Conservation (phyloP, 441 rosid species). For the Pelargonium citronellum region DNA sequence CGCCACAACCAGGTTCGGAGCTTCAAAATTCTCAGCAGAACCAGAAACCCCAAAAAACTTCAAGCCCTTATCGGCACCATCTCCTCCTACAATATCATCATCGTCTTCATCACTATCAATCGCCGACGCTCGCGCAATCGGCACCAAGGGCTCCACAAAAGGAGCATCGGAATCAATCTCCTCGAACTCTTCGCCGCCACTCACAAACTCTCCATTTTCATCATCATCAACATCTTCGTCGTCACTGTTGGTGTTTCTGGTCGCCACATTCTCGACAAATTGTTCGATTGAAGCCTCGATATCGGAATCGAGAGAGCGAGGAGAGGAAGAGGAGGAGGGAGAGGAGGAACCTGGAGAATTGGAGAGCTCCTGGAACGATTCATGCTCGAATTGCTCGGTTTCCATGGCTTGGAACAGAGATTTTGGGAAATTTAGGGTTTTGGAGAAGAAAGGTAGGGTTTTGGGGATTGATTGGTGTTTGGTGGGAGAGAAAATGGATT, state of each 20-base stretch:
- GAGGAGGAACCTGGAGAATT: background rate
- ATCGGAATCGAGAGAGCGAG: background rate
- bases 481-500: background rate
- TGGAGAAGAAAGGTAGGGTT: background rate
- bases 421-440: background rate
- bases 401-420: background rate
- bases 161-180: background rate
- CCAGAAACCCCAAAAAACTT: conserved; percentile 1
- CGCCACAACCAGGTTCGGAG: background rate
- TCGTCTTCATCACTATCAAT: conserved; percentile 4
- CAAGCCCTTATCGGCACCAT: background rate
- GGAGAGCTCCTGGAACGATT: background rate
- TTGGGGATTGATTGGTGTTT: background rate
- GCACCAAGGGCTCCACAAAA: background rate
- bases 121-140: background rate
- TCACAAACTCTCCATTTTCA: background rate
- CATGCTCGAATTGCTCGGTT: background rate
- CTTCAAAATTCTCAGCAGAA: background rate
- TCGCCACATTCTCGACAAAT: background rate
- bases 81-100: conserved; percentile 5
- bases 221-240: background rate
- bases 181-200: background rate
- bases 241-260: too few relatives aligned
- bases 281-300: background rate
- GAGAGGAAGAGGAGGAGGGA: background rate